Conservation (phyloP, 83 land plant genomes). For the Thuja plicata region DNA sequence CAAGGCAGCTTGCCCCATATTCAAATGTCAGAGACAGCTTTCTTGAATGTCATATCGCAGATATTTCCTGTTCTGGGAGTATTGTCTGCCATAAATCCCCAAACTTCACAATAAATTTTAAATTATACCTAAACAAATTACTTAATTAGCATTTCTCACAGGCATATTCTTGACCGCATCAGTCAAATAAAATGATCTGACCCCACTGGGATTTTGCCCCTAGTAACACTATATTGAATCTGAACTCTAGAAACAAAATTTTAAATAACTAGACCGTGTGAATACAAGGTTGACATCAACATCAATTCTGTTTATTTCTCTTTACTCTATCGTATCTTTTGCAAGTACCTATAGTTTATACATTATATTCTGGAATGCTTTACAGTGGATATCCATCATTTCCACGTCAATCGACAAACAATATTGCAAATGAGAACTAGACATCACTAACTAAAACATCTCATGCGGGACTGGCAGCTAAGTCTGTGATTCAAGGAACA, state of each 20-base stretch:
- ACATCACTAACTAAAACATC: too few relatives aligned
- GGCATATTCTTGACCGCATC: not conserved
- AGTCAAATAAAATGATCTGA: not conserved
- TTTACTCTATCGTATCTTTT: too few relatives aligned
- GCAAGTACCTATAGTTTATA: too few relatives aligned
- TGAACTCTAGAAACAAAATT: not conserved
- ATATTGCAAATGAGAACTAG: too few relatives aligned
- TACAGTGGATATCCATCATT: too few relatives aligned
- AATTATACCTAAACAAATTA: not conserved
- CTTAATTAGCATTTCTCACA: not conserved
- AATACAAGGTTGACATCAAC: not conserved
- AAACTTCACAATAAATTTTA: not conserved
- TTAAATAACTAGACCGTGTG: too few relatives aligned
- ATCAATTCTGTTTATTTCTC: not conserved
- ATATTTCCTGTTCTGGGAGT: not conserved
- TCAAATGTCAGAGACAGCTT: not conserved
- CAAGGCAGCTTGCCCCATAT: not conserved
- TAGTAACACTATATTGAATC: too few relatives aligned
- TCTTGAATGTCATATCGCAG: not conserved
- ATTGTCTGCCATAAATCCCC: not conserved
- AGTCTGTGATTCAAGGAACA: too few relatives aligned
- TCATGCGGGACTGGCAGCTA: too few relatives aligned
- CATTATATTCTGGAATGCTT: too few relatives aligned
- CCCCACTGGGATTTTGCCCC: not conserved
- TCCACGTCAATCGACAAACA: too few relatives aligned